Percentiles rank a stretch among this genome's conserved stretches.
phyloP scores from a whole-genome alignment of 768 basidiomycete species.

The Tricholoma furcatifolium region DNA sequence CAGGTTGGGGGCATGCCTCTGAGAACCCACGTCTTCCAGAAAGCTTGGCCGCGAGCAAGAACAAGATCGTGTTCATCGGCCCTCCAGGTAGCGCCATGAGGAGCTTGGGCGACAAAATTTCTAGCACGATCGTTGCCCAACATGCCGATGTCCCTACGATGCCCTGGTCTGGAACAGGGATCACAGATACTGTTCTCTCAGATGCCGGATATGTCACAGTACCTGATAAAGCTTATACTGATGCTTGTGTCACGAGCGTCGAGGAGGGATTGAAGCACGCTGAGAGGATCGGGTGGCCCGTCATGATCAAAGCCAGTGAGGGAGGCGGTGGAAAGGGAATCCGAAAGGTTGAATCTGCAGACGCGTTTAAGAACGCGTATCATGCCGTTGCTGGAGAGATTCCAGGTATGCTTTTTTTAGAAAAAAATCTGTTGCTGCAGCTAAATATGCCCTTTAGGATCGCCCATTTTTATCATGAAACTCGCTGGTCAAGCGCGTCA shows the following conservation, averaged over 20 bases:
- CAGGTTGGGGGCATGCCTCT: slow-evolving; percentile 99
- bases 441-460: slow-evolving; percentile 50
- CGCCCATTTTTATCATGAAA: slow-evolving; percentile 99
- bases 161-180: slow-evolving; percentile 98
- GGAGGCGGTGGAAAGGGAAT: slow-evolving; percentile 99
- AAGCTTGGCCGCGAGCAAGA: slow-evolving; percentile 84
- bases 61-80: slow-evolving; percentile 99
- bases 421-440: slow-evolving; percentile 9
- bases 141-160: slow-evolving; percentile 95
- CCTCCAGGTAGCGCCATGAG: slow-evolving; percentile 99
- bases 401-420: slow-evolving; percentile 61
- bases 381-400: slow-evolving; percentile 95
- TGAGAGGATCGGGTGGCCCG: slow-evolving; percentile 89
- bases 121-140: slow-evolving; percentile 98
- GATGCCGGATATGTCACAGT: slow-evolving; percentile 91
- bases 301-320: slow-evolving; percentile 99
- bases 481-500: slow-evolving; percentile 97
- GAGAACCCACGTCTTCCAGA: slow-evolving; percentile 98
- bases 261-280: slow-evolving; percentile 85
- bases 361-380: slow-evolving; percentile 92
- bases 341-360: slow-evolving; percentile 84
- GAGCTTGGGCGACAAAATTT: slow-evolving; percentile 99
- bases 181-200: slow-evolving; percentile 82
- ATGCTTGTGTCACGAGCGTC: slow-evolving; percentile 85
- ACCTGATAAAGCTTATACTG: slow-evolving; percentile 83